phyloP scores from a whole-genome alignment of 2,329 filamentous ascomycete genomes.

The Trichoderma sp. region DNA sequence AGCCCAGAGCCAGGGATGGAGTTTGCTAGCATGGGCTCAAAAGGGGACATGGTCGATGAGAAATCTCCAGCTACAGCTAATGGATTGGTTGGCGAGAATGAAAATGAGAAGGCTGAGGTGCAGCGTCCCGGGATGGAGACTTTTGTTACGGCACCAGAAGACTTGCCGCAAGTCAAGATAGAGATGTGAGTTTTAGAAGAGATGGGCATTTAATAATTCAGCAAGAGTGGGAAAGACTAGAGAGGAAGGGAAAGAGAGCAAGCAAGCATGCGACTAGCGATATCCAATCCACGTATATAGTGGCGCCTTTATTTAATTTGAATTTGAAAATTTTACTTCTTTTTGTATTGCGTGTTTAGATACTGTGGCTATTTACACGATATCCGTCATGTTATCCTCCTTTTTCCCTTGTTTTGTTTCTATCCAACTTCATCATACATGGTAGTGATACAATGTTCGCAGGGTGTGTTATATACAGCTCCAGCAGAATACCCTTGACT shows the following conservation, averaged over 20 bases:
- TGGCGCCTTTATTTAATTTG: constrained; percentile 21
- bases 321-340: constrained; percentile 1
- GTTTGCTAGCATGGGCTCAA: constrained; percentile 3
- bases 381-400: background rate
- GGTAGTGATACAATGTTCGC: constrained; percentile 33
- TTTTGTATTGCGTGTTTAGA: constrained; percentile 2
- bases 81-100: background rate
- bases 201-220: background rate
- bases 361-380: background rate
- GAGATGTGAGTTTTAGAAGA: background rate
- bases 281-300: constrained; percentile 25
- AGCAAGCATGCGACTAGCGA: constrained; percentile 19
- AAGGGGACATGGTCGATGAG: background rate
- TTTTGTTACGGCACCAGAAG: constrained; percentile 56
- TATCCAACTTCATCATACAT: constrained; percentile 33
- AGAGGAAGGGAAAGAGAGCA: background rate
- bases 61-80: background rate
- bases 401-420: background rate
- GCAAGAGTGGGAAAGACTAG: background rate
- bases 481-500: constrained; percentile 28
- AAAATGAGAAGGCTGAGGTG: constrained; percentile 22
- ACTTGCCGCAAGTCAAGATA: constrained; percentile 39
- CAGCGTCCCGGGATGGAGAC: constrained; percentile 51
- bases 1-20: constrained; percentile 32
- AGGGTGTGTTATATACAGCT: constrained; percentile 38